Evolutionary conservation across 2,329 filamentous ascomycete species (phyloP).

Genomic region (Eutypa lata): DNA sequence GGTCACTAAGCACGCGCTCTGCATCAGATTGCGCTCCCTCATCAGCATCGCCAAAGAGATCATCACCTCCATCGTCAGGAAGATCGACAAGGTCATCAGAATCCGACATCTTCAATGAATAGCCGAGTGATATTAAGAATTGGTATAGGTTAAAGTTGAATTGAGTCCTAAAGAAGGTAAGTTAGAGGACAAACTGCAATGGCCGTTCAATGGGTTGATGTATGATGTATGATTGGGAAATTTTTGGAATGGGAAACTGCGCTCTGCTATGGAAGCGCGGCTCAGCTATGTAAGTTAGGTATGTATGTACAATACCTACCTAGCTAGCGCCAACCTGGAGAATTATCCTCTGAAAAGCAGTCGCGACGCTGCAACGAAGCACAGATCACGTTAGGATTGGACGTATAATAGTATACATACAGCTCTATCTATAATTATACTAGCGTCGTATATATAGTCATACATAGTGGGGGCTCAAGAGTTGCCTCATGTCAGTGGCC

Average conservation of each 20-base stretch:
- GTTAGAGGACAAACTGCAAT: not conserved
- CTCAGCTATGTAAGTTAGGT: too few relatives aligned
- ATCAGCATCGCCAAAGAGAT: conserved; percentile 58
- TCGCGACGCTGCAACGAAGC: too few relatives aligned
- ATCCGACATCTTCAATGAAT: conserved; percentile 46
- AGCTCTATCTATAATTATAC: too few relatives aligned
- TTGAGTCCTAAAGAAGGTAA: not conserved
- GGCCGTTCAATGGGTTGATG: not conserved
- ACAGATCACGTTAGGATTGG: too few relatives aligned
- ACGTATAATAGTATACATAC: too few relatives aligned
- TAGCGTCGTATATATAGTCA: too few relatives aligned
- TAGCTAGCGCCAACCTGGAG: too few relatives aligned
- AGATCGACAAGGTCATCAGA: conserved; percentile 51
- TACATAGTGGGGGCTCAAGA: too few relatives aligned
- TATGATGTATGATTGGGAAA: too few relatives aligned
- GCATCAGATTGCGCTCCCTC: conserved; percentile 61
- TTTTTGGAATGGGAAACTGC: not conserved
- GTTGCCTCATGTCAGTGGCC: too few relatives aligned
- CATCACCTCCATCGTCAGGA: conserved; percentile 54
- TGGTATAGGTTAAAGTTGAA: not conserved
- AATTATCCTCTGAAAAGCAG: too few relatives aligned
- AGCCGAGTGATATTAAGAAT: not conserved
- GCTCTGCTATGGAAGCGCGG: not conserved
- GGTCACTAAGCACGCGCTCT: conserved; percentile 62
- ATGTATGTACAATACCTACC: too few relatives aligned